phyloP scores from a whole-genome alignment of 208 protist species.

The Spongospora subterranea region DNA sequence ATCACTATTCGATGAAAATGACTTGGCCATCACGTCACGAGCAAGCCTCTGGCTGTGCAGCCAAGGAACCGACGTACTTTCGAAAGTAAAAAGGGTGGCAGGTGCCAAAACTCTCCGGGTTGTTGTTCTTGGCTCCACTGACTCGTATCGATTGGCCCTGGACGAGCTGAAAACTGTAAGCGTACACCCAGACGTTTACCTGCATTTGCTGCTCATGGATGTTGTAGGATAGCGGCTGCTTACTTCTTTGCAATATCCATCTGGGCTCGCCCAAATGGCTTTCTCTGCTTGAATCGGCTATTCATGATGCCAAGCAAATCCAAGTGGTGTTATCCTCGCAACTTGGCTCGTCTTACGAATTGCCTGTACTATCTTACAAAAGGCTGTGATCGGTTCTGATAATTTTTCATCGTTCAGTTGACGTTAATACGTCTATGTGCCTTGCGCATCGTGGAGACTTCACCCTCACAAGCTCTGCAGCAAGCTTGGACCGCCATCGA shows the following conservation, averaged over 20 bases:
- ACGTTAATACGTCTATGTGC: background rate
- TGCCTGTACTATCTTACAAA: background rate
- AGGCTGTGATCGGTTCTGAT: background rate
- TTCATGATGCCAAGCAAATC: background rate
- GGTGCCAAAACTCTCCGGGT: too few species aligned
- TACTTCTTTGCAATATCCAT: constrained; percentile 49
- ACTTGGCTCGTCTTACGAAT: background rate
- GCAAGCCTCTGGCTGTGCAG: too few species aligned
- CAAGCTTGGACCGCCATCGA: background rate
- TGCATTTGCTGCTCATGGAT: background rate
- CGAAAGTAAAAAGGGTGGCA: too few species aligned
- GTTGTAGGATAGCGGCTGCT: background rate
- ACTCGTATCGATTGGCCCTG: background rate
- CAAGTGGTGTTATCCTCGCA: background rate
- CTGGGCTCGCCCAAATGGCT: background rate
- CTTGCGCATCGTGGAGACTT: background rate
- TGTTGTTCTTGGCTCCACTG: background rate
- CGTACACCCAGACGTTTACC: background rate
- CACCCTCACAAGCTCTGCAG: background rate
- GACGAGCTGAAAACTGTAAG: background rate
- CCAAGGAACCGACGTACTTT: too few species aligned
- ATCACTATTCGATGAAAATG: too few species aligned
- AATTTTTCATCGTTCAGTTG: background rate
- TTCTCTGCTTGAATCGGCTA: background rate
- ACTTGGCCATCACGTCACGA: too few species aligned